Conservation (phyloP, 169 alveolate genomes). For the Eimeria praecox region DNA sequence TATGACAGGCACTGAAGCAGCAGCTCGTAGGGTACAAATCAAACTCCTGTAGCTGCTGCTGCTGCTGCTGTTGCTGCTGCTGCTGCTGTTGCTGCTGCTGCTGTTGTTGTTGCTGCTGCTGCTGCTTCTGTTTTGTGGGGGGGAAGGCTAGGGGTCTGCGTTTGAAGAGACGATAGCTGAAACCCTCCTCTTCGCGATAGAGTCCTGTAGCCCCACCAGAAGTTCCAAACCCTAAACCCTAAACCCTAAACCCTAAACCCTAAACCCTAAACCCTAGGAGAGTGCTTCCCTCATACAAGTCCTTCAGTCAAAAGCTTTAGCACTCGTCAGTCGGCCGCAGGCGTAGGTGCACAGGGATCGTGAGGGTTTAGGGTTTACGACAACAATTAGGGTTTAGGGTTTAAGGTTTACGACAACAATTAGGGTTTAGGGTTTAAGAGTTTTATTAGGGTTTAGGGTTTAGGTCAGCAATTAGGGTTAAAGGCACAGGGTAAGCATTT, state of each 20-base stretch:
- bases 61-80: conserved; percentile 83
- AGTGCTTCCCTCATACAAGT: not conserved
- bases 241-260: not conserved
- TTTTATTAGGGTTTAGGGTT: not conserved
- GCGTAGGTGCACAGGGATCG: not conserved
- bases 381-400: not conserved
- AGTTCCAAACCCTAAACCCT: conserved; percentile 40
- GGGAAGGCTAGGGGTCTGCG: conserved; percentile 83
- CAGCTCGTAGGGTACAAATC: conserved; percentile 88
- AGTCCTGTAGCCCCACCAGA: conserved; percentile 85
- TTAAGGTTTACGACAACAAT: too few relatives aligned
- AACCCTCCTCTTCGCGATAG: conserved; percentile 89
- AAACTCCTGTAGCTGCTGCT: conserved; percentile 83
- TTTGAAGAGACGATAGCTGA: conserved; percentile 88
- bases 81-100: conserved; percentile 55
- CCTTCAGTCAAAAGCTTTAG: not conserved
- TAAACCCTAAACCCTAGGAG: not conserved
- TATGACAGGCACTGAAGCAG: conserved; percentile 90
- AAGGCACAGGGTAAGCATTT: not conserved
- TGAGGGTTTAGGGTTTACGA: not conserved
- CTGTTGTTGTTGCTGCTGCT: conserved; percentile 42
- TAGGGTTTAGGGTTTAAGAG: not conserved
- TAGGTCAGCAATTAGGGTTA: too few relatives aligned
- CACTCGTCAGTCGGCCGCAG: not conserved
- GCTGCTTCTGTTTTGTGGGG: conserved; percentile 11